phyloP scores from a whole-genome alignment of 768 basidiomycete species.

The Pulveroboletus frians region DNA sequence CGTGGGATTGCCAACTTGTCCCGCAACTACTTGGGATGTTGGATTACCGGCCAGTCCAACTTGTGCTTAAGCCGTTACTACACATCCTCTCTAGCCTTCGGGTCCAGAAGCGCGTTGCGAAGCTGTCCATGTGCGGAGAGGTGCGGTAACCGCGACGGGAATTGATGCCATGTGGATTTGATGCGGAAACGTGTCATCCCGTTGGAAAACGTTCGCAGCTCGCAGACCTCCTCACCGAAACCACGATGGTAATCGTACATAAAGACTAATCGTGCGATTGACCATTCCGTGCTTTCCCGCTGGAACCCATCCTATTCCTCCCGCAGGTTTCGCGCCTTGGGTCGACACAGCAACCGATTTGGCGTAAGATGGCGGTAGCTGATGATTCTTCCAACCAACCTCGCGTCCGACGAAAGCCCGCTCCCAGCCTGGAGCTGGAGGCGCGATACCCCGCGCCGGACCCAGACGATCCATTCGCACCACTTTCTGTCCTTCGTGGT shows the following conservation, averaged over 20 bases:
- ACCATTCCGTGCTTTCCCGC: constrained; percentile 10
- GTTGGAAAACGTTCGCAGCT: constrained; percentile 16
- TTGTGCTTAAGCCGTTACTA: not conserved
- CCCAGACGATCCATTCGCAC: constrained; percentile 64
- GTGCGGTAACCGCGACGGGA: constrained; percentile 27
- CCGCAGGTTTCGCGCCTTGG: constrained; percentile 13
- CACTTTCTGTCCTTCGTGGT: constrained; percentile 59
- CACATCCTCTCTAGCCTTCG: constrained; percentile 3
- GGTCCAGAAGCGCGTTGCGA: constrained; percentile 17
- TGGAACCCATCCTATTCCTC: constrained; percentile 11
- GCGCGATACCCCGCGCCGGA: constrained; percentile 62
- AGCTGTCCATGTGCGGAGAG: constrained; percentile 13
- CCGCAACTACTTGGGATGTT: not conserved
- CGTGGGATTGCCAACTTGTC: constrained; percentile 7
- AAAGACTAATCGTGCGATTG: constrained; percentile 18
- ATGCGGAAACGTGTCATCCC: constrained; percentile 26
- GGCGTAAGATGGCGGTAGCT: constrained; percentile 28
- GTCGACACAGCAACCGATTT: constrained; percentile 14
- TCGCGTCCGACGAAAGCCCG: constrained; percentile 47
- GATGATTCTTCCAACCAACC: constrained; percentile 24
- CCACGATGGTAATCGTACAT: constrained; percentile 34
- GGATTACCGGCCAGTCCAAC: not conserved
- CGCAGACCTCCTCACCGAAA: constrained; percentile 29
- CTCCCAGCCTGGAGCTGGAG: constrained; percentile 47
- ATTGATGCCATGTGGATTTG: constrained; percentile 30